Base-by-base conservation (phyloP, 768 basidiomycete genomes). In the Lepiota venenata region DNA sequence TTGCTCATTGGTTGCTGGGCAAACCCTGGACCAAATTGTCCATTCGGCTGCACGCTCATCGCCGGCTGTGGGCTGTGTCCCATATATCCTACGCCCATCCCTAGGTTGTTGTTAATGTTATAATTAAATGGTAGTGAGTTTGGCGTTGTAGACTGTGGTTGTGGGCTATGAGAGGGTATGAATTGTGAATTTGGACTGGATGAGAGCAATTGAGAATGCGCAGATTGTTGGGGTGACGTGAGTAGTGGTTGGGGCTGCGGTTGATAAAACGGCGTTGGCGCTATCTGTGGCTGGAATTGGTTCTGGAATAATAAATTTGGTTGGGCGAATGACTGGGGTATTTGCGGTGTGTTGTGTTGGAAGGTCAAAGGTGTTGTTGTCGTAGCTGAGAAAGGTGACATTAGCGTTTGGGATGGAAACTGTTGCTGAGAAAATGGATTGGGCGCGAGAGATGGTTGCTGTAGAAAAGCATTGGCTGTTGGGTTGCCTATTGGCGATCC, bases 161-260 rank as follows among this genome's bases (percentile, higher is more conserved):
- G 71, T 9, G 73, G 72, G 53, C 69, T 75, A 44, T 70, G 70
- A 9, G 70, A 69, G 14, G 50, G 14, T 27, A 61, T 61, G 44
- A 69, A 66, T 35, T 70, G 69, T 25, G 70, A 67, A 8, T 56
- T 61, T 8, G 48, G 48, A 22, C 48, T 49, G 48, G 35, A 38
- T 16, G 48, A 69, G 9, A 60, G 62, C 41, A 69, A 66, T 32
- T 69, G 69, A 18, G 70, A 69, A 8, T 57, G 61, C 27, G 48
- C 14, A 29, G 15, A n/a, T 14, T 46, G 39, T 47, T 68, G 70
- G 18, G 61, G 54, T 44, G 64, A 66, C 9, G n/a, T 5, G 16
- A 67, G 45, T 8, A 52, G 56, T 22, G 63, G 57, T 40, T 67
- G 66, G 0, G 67, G 64, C 36, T 63, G 63, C 9, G 66, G 58